Evolutionary conservation across 306 rosid genomes (phyloP).

Genomic region (Castanea sativa): DNA sequence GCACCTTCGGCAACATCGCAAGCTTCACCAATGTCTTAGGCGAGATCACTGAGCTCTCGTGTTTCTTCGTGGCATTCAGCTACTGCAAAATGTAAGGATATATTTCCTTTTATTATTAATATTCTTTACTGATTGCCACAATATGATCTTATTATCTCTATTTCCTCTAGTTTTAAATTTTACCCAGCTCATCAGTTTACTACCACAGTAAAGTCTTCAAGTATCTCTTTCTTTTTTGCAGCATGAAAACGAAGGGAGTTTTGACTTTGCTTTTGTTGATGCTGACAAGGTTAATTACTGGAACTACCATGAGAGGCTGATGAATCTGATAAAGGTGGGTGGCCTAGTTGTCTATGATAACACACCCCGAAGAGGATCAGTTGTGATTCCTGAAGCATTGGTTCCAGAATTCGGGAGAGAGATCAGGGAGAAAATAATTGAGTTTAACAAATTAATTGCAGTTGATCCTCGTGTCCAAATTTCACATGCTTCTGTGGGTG

Average conservation of each 20-base stretch:
- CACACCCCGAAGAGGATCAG: constrained; percentile 58
- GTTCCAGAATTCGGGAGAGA: constrained; percentile 19
- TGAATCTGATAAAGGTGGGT: constrained; percentile 48
- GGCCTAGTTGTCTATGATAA: constrained; percentile 54
- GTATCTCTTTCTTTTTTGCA: constrained; percentile 11
- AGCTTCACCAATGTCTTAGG: no score
- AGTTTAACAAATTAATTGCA: constrained; percentile 41
- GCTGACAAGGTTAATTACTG: constrained; percentile 52
- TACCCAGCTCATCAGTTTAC: background rate
- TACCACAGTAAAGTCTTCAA: background rate
- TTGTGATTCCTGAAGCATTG: constrained; percentile 35
- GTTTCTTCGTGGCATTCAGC: constrained; percentile 17
- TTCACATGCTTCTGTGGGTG: constrained; percentile 44
- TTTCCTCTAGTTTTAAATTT: background rate
- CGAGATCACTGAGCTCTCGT: no score
- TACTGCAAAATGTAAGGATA: constrained; percentile 42
- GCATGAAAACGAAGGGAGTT: constrained; percentile 44
- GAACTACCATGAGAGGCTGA: constrained; percentile 54
- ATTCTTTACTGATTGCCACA: background rate
- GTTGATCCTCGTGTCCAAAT: constrained; percentile 41
- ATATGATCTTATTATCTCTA: background rate
- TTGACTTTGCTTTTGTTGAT: constrained; percentile 57
- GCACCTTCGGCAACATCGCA: no score
- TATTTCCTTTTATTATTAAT: background rate
- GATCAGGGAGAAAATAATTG: constrained; percentile 16